Percentiles rank a stretch among this genome's conserved stretches.
These are phyloP conservation scores for Parasarocladium wereldwijsianum DNA, from an alignment of 2,329 filamentous ascomycete genomes.

Conservation along the genomic window DNA sequence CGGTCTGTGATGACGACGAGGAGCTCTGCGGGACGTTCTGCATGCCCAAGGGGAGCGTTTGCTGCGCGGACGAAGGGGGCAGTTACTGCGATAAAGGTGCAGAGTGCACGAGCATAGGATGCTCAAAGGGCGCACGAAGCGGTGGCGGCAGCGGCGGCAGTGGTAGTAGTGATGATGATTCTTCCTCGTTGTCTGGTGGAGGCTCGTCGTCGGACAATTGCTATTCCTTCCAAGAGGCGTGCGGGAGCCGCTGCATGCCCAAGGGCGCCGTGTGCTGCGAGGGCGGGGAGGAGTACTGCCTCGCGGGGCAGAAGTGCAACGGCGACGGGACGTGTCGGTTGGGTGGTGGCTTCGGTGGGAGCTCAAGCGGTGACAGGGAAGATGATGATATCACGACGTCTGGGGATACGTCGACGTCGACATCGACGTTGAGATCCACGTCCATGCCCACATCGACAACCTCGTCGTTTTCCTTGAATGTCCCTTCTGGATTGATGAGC, in stretches of 20 bases:
- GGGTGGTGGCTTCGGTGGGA: constrained; percentile 1
- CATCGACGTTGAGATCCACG: neutral
- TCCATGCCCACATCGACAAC: neutral
- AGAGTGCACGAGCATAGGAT: constrained; percentile 3
- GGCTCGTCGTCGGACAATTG: neutral
- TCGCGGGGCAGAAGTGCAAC: constrained; percentile 5
- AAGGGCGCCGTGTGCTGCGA: constrained; percentile 7
- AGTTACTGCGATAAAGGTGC: constrained; percentile 4
- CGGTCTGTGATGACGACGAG: constrained; percentile 9
- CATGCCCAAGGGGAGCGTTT: constrained; percentile 8
- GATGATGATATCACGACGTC: neutral
- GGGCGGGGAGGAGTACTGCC: constrained; percentile 4
- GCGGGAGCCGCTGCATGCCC: constrained; percentile 10
- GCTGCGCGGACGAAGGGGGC: constrained; percentile 3
- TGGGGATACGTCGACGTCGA: neutral
- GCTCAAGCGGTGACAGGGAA: constrained; percentile 1
- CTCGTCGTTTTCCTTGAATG: too few relatives aligned
- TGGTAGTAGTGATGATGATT: neutral
- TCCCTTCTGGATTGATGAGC: too few relatives aligned
- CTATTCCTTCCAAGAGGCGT: constrained; percentile 7
- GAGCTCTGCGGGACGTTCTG: constrained; percentile 10
- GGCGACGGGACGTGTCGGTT: constrained; percentile 5
- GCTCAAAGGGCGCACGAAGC: neutral
- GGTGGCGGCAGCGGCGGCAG: neutral
- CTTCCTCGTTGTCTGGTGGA: neutral